Base-by-base conservation (phyloP, 345 rosid genomes). In the Dimocarpus longan region DNA sequence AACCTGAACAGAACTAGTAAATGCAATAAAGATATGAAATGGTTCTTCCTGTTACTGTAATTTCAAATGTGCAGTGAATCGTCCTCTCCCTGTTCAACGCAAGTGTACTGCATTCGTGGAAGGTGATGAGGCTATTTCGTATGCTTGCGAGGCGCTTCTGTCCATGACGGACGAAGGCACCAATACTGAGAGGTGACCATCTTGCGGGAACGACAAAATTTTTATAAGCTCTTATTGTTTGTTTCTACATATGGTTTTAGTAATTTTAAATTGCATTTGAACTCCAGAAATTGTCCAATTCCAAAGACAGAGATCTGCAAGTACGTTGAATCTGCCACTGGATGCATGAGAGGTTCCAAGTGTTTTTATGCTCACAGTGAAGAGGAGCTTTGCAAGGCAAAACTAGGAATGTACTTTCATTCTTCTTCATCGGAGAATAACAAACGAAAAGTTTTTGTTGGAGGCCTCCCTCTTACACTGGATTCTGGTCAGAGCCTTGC, bases 401-500 rank as follows among this genome's bases (percentile, higher is more conserved):
- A 85, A 57, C 82, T 50, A 22, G 82, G 81, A 85, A 75, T 44
- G 69, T 71, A 72, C 44, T 18, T 39, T 63, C 82, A 76, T 72
- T 84, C 80, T 39, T 46, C 80, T 37, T 22, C 42, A 10, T 24
- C 71, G 59, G 43, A 59, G 73, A 80, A 72, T 46, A 73, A 68
- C 28, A 85, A 76, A 57, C 76, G 88, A 48, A 89, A 79, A 77
- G 67, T 90, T 71, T 90, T 90, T 75, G 88, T 90, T 0, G 91
- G 91, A 10, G 92, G 94, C 72, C 86, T 91, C 50, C 91, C 88
- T 69, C 70, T 78, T 59, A 68, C 80, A 11, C 9, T 89, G 62
- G 89, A 89, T 79, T 91, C 94, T 42, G 92, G 94, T 91, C 40
- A 83, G 88, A 81, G 43, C 52, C 69, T 42, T 22, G 40, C 8